Percentiles rank a stretch among this genome's conserved stretches.
These are phyloP conservation scores for Aspergillus campestris DNA, from an alignment of 495 filamentous ascomycete genomes.

Conservation along the genomic window DNA sequence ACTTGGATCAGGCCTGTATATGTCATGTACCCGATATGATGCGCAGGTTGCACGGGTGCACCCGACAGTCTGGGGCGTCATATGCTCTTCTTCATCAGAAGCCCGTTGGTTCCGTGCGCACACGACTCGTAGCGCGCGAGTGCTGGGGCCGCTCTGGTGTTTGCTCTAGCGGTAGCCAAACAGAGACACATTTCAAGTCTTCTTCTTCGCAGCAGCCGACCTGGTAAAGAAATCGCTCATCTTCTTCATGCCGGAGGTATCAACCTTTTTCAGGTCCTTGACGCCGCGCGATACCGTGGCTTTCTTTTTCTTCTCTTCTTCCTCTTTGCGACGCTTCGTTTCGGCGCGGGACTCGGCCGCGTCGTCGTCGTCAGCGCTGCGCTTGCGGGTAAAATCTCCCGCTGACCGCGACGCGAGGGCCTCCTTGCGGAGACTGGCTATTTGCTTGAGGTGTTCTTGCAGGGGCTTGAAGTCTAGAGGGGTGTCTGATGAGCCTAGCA, in stretches of 20 bases:
- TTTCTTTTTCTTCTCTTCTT: constrained; percentile 71
- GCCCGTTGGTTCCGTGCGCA: too few relatives aligned
- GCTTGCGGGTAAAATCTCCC: constrained; percentile 69
- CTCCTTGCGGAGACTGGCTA: constrained; percentile 59
- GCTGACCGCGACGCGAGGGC: constrained; percentile 56
- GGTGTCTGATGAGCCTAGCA: constrained; percentile 38
- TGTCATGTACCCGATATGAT: too few relatives aligned
- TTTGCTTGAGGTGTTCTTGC: constrained; percentile 52
- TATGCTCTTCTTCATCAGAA: too few relatives aligned
- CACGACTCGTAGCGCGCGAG: too few relatives aligned
- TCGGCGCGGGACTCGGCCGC: constrained; percentile 37
- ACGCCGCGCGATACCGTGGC: constrained; percentile 63
- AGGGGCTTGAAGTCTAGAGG: constrained; percentile 61
- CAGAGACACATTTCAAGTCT: constrained; percentile 15
- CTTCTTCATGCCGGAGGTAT: constrained; percentile 91
- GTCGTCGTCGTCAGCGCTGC: constrained; percentile 61
- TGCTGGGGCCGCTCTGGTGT: background rate
- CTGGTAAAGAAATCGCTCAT: constrained; percentile 91
- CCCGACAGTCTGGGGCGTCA: too few relatives aligned
- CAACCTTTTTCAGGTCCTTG: constrained; percentile 75
- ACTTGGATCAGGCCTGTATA: too few relatives aligned
- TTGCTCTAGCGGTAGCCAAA: background rate
- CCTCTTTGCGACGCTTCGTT: constrained; percentile 60
- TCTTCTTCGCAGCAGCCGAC: constrained; percentile 37
- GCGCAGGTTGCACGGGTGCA: too few relatives aligned